These are phyloP conservation scores for Triglochin maritima DNA, from an alignment of 106 monocot species.

Conservation along the genomic window DNA sequence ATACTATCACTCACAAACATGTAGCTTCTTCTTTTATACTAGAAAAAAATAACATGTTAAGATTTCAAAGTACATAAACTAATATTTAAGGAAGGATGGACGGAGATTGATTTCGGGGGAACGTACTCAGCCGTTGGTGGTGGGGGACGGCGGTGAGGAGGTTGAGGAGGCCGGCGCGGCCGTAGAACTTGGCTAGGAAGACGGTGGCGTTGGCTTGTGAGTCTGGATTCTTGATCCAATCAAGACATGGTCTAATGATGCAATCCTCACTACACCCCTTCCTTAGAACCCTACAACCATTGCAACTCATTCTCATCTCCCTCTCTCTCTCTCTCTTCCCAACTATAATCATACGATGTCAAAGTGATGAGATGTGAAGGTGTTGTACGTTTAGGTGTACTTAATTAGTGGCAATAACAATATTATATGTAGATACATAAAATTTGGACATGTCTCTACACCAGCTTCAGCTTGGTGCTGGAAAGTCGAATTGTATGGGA, in stretches of 20 bases:
- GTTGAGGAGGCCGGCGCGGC: constrained; percentile 25
- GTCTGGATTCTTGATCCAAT: constrained; percentile 21
- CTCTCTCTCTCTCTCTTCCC: no score
- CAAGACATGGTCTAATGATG: constrained; percentile 19
- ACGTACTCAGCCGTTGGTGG: neutral
- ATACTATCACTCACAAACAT: no score
- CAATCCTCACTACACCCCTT: constrained; percentile 23
- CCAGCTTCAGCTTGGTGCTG: no score
- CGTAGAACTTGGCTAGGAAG: constrained; percentile 30
- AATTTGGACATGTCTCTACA: no score
- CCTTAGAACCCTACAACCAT: constrained; percentile 22
- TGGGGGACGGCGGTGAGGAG: constrained; percentile 20
- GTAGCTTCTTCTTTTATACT: neutral
- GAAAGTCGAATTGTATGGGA: no score
- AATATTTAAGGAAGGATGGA: neutral
- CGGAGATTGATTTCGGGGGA: neutral
- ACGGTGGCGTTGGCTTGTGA: constrained; percentile 22
- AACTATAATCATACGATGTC: no score
- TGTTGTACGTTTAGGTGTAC: no score
- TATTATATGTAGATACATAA: no score
- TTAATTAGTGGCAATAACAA: no score
- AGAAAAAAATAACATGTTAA: neutral
- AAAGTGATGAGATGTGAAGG: no score
- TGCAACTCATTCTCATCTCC: constrained; percentile 29
- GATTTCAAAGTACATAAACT: neutral